Evolutionary conservation across 768 basidiomycete species (phyloP), one percentile per base, ranked within the genome.

Genomic region (Hygrocybe coccinea): DNA sequence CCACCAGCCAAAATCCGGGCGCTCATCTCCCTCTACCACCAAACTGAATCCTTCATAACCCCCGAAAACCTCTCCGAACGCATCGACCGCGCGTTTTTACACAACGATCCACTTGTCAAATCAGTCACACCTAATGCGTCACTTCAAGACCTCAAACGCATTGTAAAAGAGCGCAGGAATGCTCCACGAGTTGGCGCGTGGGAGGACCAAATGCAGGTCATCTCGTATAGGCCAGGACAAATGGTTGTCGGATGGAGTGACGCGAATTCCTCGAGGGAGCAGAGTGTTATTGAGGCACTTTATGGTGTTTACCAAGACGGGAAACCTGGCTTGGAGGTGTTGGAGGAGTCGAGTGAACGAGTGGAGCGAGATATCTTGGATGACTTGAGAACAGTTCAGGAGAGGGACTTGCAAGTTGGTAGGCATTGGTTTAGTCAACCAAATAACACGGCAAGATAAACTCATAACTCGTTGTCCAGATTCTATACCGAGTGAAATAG

Each of bases 21-120:
- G 2, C 83, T 91, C 59, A 79, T 90, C 59, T 77, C 82, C 9
- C 79, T 91, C 52, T 91, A 91, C 73, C 89, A 92, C 74, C 82
- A 89, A 71, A 72, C 84, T 48, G 81, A 81, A 55, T 71, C 74
- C 2, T 89, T 87, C 73, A 79, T 92, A 59, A 88, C 88, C 10
- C 74, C 74, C 19, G 85, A 87, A 59, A 90, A 80, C 63, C 80
- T 92, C 29, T 76, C 79, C 17, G 63, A 76, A 19, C 74, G 72
- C 54, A 90, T 91, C 53, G 85, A 89, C 70, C 68, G 77, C 14
- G 83, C 83, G 1, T 90, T 91, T 61, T 60, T 77, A 3, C 57
- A 65, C 11, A 44, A 52, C 0, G 45, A 19, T 48, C 9, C 50
- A 49, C 24, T 52, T 12, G 25, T 37, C 45, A 43, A n/a, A 21